Conservation (phyloP, 495 filamentous ascomycete genomes). For the Clavariopsis aquatica region DNA sequence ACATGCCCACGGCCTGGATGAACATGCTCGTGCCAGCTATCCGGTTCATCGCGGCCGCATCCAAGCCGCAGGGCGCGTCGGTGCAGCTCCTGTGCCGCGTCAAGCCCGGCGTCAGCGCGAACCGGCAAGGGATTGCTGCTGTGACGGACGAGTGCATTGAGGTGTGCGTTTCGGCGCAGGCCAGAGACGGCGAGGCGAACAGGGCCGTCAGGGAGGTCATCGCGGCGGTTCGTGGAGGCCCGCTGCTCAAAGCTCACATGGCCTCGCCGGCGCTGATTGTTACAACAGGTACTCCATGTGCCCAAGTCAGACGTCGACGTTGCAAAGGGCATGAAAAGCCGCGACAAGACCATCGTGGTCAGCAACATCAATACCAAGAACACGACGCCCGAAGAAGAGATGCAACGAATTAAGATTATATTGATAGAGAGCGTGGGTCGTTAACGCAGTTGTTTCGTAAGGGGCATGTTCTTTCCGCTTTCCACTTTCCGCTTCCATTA, state of each 20-base stretch:
- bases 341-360: slow-evolving; percentile 58
- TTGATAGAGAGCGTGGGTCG: slow-evolving; percentile 20
- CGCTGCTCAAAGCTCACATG: neutral
- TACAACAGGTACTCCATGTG: slow-evolving; percentile 54
- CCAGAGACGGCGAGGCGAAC: slow-evolving; percentile 68
- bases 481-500: slow-evolving; percentile 4
- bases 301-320: slow-evolving; percentile 66
- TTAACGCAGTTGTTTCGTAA: slow-evolving; percentile 8
- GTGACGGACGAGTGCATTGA: slow-evolving; percentile 59
- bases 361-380: slow-evolving; percentile 7
- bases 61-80: slow-evolving; percentile 7
- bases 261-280: neutral
- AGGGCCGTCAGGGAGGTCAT: slow-evolving; percentile 63
- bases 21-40: slow-evolving; percentile 25
- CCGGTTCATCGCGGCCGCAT: slow-evolving; percentile 28
- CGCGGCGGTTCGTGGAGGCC: slow-evolving; percentile 53
- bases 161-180: slow-evolving; percentile 62
- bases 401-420: slow-evolving; percentile 32
- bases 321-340: slow-evolving; percentile 61
- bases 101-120: slow-evolving; percentile 63
- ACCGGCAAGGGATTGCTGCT: slow-evolving; percentile 58
- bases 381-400: slow-evolving; percentile 22
- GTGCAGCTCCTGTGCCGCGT: slow-evolving; percentile 60
- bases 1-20: neutral
- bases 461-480: neutral